Percentiles rank a stretch among this genome's conserved stretches.
phyloP scores from a whole-genome alignment of 2,329 filamentous ascomycete genomes.

The Triangularia setosa region DNA sequence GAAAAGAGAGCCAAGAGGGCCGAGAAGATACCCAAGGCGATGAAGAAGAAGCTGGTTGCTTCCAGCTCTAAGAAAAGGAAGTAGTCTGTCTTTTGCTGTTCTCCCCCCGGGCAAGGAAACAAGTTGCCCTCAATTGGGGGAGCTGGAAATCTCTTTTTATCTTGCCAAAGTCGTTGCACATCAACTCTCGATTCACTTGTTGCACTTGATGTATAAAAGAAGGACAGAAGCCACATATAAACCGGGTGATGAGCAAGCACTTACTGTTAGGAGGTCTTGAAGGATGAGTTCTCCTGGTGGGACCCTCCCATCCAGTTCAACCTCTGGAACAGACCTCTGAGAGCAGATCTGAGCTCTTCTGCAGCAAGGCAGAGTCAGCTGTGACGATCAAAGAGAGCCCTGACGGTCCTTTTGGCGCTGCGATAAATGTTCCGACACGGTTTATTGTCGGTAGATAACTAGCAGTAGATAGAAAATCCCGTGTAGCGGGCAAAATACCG shows the following conservation, averaged over 20 bases:
- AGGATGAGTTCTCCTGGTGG: not conserved
- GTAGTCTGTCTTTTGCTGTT: constrained; percentile 31
- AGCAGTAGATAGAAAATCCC: not conserved
- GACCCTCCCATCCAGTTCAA: constrained; percentile 29
- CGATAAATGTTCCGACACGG: not conserved
- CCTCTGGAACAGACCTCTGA: constrained; percentile 32
- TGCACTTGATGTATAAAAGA: not conserved
- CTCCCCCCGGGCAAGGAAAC: not conserved
- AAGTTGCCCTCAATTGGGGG: not conserved
- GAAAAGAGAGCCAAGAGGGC: constrained; percentile 91
- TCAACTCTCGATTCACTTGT: not conserved
- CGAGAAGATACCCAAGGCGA: constrained; percentile 91
- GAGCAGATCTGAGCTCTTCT: constrained; percentile 3
- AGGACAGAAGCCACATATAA: not conserved
- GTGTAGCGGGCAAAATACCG: too few relatives aligned
- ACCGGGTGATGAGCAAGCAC: not conserved
- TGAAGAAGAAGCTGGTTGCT: constrained; percentile 84
- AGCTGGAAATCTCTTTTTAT: not conserved
- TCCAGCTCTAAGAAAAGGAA: constrained; percentile 61
- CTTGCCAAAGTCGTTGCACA: not conserved
- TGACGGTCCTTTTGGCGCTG: constrained; percentile 37
- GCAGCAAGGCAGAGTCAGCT: constrained; percentile 37
- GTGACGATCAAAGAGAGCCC: constrained; percentile 61
- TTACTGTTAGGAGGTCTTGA: not conserved
- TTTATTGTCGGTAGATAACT: not conserved